These are phyloP conservation scores for Williopsis jadinii DNA, from an alignment of 1,139 yeast genomes.

Conservation along the genomic window DNA sequence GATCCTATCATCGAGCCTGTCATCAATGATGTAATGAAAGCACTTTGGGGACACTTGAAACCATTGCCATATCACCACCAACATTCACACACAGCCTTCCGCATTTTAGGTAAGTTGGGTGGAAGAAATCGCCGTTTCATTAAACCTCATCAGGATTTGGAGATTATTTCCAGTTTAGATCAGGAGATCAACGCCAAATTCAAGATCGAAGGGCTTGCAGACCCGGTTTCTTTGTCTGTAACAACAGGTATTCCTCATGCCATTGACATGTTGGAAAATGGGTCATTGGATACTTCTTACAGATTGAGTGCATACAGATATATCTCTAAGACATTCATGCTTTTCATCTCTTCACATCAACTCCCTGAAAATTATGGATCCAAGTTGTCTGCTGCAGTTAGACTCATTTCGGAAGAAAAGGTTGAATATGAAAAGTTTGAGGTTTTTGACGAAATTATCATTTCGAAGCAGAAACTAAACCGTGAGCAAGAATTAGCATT, in stretches of 20 bases:
- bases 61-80: conserved; percentile 89
- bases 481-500: conserved; percentile 28
- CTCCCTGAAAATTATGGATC: conserved; percentile 50
- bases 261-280: conserved; percentile 54
- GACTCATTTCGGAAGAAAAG: conserved; percentile 41
- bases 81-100: conserved; percentile 89
- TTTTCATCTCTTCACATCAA: conserved; percentile 61
- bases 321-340: conserved; percentile 55
- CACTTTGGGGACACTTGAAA: conserved; percentile 83
- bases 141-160: conserved; percentile 62
- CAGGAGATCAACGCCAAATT: conserved; percentile 67
- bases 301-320: conserved; percentile 73
- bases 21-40: conserved; percentile 86
- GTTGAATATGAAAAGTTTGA: conserved; percentile 29
- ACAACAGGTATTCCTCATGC: conserved; percentile 85
- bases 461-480: conserved; percentile 51
- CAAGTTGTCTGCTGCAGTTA: conserved; percentile 43
- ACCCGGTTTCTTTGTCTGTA: conserved; percentile 60
- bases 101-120: conserved; percentile 91
- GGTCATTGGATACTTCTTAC: conserved; percentile 57
- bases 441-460: conserved; percentile 40
- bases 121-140: conserved; percentile 89
- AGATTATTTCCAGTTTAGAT: conserved; percentile 48
- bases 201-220: conserved; percentile 61
- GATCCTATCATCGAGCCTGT: conserved; percentile 97